A percentile compares a stretch with the other conserved stretches of the same genome.
Conservation (phyloP, 257 asterid species). For the Paulownia fortunei region DNA sequence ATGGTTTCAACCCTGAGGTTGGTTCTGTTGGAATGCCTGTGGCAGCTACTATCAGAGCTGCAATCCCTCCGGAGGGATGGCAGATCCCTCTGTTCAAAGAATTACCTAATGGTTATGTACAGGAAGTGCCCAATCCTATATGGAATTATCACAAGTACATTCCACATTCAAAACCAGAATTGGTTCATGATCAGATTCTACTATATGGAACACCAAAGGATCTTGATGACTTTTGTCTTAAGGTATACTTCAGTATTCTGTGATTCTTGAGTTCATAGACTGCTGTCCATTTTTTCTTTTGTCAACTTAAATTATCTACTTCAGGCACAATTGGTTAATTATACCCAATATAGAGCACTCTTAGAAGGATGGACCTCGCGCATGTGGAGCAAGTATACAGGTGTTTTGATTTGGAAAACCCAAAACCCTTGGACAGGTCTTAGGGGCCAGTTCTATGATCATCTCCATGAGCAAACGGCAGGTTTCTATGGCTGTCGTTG, state of each 20-base stretch:
- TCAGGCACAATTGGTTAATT: conserved; percentile 81
- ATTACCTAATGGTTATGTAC: conserved; percentile 53
- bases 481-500: too few species aligned
- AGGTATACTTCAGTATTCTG: conserved; percentile 44
- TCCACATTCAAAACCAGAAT: too few species aligned
- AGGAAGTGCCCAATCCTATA: conserved; percentile 74
- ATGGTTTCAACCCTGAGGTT: conserved; percentile 86
- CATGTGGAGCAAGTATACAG: conserved; percentile 85
- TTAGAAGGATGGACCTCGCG: conserved; percentile 83
- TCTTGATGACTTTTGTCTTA: conserved; percentile 81
- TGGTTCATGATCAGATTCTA: too few species aligned
- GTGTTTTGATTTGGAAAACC: conserved; percentile 80
- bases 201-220: conserved; percentile 64
- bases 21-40: conserved; percentile 87
- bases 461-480: conserved; percentile 81
- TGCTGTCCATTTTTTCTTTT: not conserved
- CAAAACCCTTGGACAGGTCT: conserved; percentile 91
- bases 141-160: conserved; percentile 84
- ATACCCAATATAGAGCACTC: conserved; percentile 79
- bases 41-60: conserved; percentile 82
- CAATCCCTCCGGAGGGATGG: conserved; percentile 79
- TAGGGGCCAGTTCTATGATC: conserved; percentile 86
- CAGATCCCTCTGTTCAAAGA: conserved; percentile 63
- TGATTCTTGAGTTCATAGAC: not conserved
- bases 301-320: conserved; percentile 21